Conservation (phyloP, 1,284 basidiomycete species). For the Ustilago shanxiensis region DNA sequence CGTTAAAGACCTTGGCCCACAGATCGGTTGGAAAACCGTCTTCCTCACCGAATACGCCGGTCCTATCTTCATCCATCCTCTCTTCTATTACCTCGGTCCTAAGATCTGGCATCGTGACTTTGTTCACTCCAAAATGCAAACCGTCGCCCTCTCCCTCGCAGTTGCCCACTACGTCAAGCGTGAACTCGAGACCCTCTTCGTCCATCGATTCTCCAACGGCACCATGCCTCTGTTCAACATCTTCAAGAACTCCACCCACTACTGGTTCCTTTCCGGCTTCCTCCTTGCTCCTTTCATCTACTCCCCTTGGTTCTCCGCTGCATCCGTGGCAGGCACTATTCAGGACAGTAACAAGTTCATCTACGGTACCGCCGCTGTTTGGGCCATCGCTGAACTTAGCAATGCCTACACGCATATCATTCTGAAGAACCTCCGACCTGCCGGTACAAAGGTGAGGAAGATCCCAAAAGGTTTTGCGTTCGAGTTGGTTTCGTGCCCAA, state of each 20-base stretch:
- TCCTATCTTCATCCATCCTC: constrained; percentile 89
- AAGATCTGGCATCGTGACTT: constrained; percentile 77
- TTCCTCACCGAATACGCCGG: constrained; percentile 74
- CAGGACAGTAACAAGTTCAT: constrained; percentile 80
- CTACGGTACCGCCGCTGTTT: constrained; percentile 77
- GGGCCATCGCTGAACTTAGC: constrained; percentile 84
- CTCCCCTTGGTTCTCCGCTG: constrained; percentile 76
- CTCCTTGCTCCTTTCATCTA: constrained; percentile 48
- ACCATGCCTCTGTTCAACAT: constrained; percentile 92
- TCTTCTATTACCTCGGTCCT: constrained; percentile 81
- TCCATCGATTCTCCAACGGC: constrained; percentile 86
- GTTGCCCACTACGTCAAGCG: constrained; percentile 92
- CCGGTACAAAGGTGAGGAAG: constrained; percentile 82
- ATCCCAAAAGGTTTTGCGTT: constrained; percentile 87
- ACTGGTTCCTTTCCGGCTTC: constrained; percentile 80
- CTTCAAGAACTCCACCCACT: constrained; percentile 78
- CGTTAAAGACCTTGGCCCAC: constrained; percentile 68
- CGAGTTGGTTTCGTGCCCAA: constrained; percentile 85
- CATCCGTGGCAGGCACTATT: constrained; percentile 78
- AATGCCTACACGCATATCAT: constrained; percentile 88
- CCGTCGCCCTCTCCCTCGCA: constrained; percentile 82
- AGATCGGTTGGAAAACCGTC: constrained; percentile 68
- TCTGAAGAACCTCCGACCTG: constrained; percentile 84
- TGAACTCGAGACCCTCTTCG: constrained; percentile 90
- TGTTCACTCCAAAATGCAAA: constrained; percentile 83